Base-by-base conservation (phyloP, 75 land plant genomes). In the Pinus albicaulis region DNA sequence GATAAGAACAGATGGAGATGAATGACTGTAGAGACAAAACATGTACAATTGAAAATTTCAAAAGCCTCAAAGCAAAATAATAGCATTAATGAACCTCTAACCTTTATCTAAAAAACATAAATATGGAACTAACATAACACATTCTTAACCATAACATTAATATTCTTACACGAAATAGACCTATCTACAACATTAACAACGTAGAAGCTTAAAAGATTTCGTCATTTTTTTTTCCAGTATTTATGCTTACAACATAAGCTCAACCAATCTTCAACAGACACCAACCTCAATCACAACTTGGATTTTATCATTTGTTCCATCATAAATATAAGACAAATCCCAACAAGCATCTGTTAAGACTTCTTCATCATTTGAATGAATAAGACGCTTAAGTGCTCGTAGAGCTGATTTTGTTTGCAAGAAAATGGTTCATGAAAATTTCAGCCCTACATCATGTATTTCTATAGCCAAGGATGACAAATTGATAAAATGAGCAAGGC, bases 291-390 rank as follows among this genome's bases (percentile, higher is more conserved):
- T 87, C n/a, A 92, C 86, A 58, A 88, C 84, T 76, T 90, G 88
- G 64, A 88, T 88, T 73, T 84, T 91, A 60, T 92, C 92, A 73
- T 92, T 90, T 60, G 92, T 87, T 1, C 94, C 94, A 89, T 92
- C 92, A 36, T 92, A 89, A 15, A 92, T 81, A 71, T 89, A 91
- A 25, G 92, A 79, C 71, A 91, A 76, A 74, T 92, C 80, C 80
- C 92, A 74, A 82, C 89, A 91, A 76, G 84, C 85, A 75, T 81
- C 81, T 14, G 77, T 85, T 19, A 87, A 60, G 22, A 87, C 88
- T 71, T 92, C 92, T 52, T 89, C 92, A 81, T 92, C 94, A 76
- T 72, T 81, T 13, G 87, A 85, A 74, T 92, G 86, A 65, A 90
- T 83, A 36, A 92, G 87, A 7, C 81, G 79, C 74, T 85, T 81